phyloP scores from a whole-genome alignment of 495 filamentous ascomycete species.

The Penicillium diatomitis region DNA sequence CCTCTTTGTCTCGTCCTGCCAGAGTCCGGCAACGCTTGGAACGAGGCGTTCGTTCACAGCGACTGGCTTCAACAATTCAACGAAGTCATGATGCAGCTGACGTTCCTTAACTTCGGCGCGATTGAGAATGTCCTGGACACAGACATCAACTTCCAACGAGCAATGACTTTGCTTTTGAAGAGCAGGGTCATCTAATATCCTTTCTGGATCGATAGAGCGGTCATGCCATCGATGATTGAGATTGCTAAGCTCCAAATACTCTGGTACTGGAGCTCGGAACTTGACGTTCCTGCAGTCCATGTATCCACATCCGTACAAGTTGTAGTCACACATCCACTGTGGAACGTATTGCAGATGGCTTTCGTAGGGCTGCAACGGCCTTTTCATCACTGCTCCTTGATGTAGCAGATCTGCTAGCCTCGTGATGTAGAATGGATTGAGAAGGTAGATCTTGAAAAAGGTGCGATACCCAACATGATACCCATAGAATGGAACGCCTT shows the following conservation, averaged over 20 bases:
- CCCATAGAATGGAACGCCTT: conserved; percentile 92
- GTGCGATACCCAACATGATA: conserved; percentile 86
- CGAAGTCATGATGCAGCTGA: conserved; percentile 77
- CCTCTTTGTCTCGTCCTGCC: conserved; percentile 81
- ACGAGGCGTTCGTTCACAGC: conserved; percentile 67
- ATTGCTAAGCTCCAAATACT: conserved; percentile 47
- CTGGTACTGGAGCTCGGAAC: conserved; percentile 72
- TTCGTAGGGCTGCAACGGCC: conserved; percentile 81
- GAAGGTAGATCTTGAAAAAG: conserved; percentile 88
- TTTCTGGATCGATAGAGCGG: conserved; percentile 46
- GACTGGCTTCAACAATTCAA: conserved; percentile 59
- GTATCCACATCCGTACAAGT: conserved; percentile 86
- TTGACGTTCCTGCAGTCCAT: conserved; percentile 58
- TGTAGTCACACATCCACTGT: conserved; percentile 98
- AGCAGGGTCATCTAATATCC: conserved; percentile 47
- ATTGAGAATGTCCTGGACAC: conserved; percentile 83
- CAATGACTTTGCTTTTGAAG: conserved; percentile 80
- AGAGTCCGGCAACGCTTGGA: conserved; percentile 87
- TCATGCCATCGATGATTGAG: conserved; percentile 70
- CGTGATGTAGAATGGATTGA: conserved; percentile 75
- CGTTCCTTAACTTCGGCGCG: conserved; percentile 62
- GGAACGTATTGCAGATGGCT: conserved; percentile 83
- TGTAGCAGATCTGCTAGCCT: conserved; percentile 76
- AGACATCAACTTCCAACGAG: conserved; percentile 79
- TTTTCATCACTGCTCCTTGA: conserved; percentile 77